A percentile compares a stretch with the other conserved stretches of the same genome.
phyloP scores from a whole-genome alignment of 129 eudicot species.

The Ambrosia trifida region DNA sequence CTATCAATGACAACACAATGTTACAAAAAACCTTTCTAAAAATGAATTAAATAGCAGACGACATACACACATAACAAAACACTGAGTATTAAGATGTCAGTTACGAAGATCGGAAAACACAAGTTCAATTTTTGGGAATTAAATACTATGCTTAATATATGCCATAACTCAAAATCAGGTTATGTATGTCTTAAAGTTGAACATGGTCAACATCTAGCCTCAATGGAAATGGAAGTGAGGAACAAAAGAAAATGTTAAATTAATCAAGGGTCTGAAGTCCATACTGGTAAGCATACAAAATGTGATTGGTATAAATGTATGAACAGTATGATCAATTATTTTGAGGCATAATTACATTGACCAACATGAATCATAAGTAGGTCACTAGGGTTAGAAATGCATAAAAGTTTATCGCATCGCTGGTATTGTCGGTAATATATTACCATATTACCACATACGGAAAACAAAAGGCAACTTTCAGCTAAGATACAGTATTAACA shows the following conservation, averaged over 20 bases:
- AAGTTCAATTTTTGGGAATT: background rate
- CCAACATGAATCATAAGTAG: background rate
- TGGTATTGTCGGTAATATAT: background rate
- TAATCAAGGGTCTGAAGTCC: background rate
- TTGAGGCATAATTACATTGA: background rate
- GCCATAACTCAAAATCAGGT: background rate
- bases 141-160: background rate
- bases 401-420: background rate
- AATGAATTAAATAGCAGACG: background rate
- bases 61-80: slow-evolving; percentile 5
- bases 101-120: slow-evolving; percentile 15
- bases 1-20: slow-evolving; percentile 41
- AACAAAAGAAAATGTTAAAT: slow-evolving; percentile 3
- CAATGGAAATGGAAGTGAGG: too few species aligned
- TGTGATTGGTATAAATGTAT: background rate
- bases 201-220: background rate
- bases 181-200: background rate
- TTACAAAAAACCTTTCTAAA: background rate
- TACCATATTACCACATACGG: background rate
- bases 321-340: background rate
- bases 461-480: background rate
- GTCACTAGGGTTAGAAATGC: background rate
- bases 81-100: background rate
- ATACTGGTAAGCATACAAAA: background rate
- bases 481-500: background rate